These are phyloP conservation scores for Poa pratensis DNA, from an alignment of 176 grass and related monocot genomes.

Conservation along the genomic window DNA sequence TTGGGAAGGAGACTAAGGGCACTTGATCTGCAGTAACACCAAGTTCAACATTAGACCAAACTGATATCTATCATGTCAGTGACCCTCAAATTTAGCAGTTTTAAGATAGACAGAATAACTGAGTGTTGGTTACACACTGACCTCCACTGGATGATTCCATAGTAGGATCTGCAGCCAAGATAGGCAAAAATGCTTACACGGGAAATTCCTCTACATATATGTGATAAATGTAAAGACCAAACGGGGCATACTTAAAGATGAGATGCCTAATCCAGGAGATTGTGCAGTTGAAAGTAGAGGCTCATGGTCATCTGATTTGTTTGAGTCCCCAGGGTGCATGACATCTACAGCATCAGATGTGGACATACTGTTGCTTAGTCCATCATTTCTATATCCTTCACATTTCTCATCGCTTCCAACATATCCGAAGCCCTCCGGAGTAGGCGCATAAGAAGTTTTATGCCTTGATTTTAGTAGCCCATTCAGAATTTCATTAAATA, in stretches of 20 bases:
- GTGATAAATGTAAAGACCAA: conserved; percentile 44
- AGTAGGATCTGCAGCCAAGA: conserved; percentile 31
- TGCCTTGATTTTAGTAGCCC: conserved; percentile 76
- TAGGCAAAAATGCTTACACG: conserved; percentile 32
- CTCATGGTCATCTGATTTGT: conserved; percentile 72
- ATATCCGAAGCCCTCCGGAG: conserved; percentile 59
- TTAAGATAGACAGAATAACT: conserved; percentile 31
- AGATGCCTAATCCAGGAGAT: conserved; percentile 43
- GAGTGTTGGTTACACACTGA: conserved; percentile 34
- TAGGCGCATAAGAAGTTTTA: conserved; percentile 65
- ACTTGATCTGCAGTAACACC: conserved; percentile 56
- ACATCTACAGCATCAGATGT: conserved; percentile 53
- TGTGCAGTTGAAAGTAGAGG: conserved; percentile 68
- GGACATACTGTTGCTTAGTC: conserved; percentile 33
- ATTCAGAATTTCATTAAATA: conserved; percentile 96
- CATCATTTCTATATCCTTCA: conserved; percentile 43
- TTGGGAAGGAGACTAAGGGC: conserved; percentile 68
- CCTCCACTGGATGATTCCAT: conserved; percentile 43
- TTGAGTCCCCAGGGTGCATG: conserved; percentile 51
- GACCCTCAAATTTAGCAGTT: conserved; percentile 21
- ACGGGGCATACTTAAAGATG: conserved; percentile 59
- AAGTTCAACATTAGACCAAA: conserved; percentile 36
- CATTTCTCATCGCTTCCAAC: conserved; percentile 39
- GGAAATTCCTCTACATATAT: conserved; percentile 22
- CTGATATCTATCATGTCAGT: background rate